Conservation (phyloP, 2,329 filamentous ascomycete genomes). For the Stromatinia cepivora region DNA sequence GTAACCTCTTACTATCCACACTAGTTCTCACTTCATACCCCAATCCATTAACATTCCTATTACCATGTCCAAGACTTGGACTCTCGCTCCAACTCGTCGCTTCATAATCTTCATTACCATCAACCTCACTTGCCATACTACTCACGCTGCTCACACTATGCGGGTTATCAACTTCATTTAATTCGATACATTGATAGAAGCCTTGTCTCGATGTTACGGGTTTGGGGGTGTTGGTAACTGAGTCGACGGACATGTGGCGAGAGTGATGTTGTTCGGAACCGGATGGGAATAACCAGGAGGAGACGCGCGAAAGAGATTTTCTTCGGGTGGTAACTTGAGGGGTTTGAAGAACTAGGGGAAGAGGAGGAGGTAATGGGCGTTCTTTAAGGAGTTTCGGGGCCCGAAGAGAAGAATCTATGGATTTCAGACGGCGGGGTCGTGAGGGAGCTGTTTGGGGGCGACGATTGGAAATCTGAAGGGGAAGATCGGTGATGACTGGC, state of each 20-base stretch:
- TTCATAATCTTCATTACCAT: conserved; percentile 17
- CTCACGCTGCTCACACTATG: conserved; percentile 2
- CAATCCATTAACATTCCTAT: background rate
- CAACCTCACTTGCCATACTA: conserved; percentile 7
- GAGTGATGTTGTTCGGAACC: conserved; percentile 34
- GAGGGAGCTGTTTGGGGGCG: conserved; percentile 23
- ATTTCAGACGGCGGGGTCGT: conserved; percentile 21
- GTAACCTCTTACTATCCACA: conserved; percentile 14
- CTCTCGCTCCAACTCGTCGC: conserved; percentile 21
- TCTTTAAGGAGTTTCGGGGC: conserved; percentile 24
- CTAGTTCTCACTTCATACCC: background rate
- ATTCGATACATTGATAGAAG: conserved; percentile 58
- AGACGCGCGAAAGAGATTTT: conserved; percentile 64
- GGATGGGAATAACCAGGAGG: conserved; percentile 56
- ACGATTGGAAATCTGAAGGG: conserved; percentile 46
- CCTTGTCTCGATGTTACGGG: conserved; percentile 54
- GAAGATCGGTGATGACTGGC: conserved; percentile 45
- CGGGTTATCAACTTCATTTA: background rate
- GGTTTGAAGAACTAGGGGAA: conserved; percentile 55
- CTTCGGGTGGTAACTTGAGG: conserved; percentile 59
- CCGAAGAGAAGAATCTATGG: conserved; percentile 12
- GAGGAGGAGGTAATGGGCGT: conserved; percentile 49
- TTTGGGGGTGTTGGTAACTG: conserved; percentile 56
- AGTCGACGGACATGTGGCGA: conserved; percentile 49
- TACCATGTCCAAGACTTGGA: conserved; percentile 7